Percentiles rank a stretch among this genome's conserved stretches.
Conservation (phyloP, 768 basidiomycete genomes). For the Amanita phalloides region DNA sequence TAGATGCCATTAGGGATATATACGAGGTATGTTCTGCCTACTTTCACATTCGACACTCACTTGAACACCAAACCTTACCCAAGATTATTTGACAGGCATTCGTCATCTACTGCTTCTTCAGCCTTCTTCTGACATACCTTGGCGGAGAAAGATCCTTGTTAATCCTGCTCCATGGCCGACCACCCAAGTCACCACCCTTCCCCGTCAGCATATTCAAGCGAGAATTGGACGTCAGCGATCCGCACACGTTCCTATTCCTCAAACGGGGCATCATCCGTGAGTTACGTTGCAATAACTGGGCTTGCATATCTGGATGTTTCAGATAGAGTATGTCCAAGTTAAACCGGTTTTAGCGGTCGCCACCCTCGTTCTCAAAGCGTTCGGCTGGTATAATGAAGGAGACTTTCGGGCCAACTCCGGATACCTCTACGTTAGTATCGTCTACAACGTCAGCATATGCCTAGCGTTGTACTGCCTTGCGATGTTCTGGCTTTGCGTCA, state of each 20-base stretch:
- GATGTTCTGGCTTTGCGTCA: constrained; percentile 93
- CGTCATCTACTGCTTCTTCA: constrained; percentile 90
- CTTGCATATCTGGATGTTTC: constrained; percentile 1
- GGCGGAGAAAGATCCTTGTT: constrained; percentile 92
- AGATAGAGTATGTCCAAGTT: constrained; percentile 89
- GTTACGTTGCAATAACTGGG: constrained; percentile 7
- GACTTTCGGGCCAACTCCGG: constrained; percentile 77
- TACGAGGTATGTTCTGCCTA: constrained; percentile 64
- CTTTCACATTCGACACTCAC: background rate
- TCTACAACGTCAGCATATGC: constrained; percentile 79
- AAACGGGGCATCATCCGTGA: constrained; percentile 92
- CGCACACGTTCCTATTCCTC: constrained; percentile 85
- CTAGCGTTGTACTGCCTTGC: constrained; percentile 83
- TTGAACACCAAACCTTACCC: background rate
- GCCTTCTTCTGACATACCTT: constrained; percentile 69
- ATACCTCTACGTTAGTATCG: constrained; percentile 82
- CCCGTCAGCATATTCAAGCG: constrained; percentile 74
- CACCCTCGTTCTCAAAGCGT: constrained; percentile 79
- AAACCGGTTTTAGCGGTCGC: constrained; percentile 83
- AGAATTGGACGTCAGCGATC: constrained; percentile 91
- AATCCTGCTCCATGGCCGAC: constrained; percentile 84
- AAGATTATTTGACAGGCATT: constrained; percentile 53
- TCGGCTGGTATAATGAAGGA: constrained; percentile 85
- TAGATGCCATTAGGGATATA: constrained; percentile 89
- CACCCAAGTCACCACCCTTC: constrained; percentile 79